phyloP scores from a whole-genome alignment of 148 eudicot species.

The Camellia japonica region DNA sequence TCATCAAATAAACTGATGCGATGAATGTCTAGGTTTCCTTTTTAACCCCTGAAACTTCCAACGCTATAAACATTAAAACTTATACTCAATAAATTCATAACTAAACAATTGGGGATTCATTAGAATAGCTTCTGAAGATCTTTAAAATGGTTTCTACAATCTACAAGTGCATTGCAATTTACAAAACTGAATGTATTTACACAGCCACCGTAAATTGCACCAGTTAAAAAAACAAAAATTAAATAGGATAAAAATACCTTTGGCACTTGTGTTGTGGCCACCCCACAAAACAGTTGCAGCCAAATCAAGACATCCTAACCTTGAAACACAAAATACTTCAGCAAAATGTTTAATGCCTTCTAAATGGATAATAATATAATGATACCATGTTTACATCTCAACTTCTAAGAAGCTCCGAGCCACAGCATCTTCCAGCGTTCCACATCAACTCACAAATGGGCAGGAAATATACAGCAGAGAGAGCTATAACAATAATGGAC shows the following conservation, averaged over 20 bases:
- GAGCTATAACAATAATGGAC: neutral
- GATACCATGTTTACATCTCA: constrained; percentile 18
- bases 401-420: neutral
- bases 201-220: constrained; percentile 31
- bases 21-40: too few species aligned
- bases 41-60: neutral
- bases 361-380: neutral
- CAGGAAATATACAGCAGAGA: neutral
- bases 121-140: constrained; percentile 1
- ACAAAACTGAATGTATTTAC: constrained; percentile 21
- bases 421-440: constrained; percentile 6
- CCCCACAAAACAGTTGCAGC: constrained; percentile 2
- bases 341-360: constrained; percentile 15
- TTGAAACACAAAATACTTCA: constrained; percentile 13
- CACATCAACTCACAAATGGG: neutral
- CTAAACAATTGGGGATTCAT: neutral
- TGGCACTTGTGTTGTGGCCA: constrained; percentile 9
- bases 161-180: constrained; percentile 31
- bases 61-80: neutral
- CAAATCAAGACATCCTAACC: constrained; percentile 20
- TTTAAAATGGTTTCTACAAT: constrained; percentile 27
- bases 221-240: neutral
- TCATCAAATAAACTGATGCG: too few species aligned
- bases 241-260: constrained; percentile 13
- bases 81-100: neutral